Evolutionary conservation across 768 basidiomycete genomes (phyloP), one percentile per base, ranked within the genome.

Genomic region (Cystofilobasidium capitatum): DNA sequence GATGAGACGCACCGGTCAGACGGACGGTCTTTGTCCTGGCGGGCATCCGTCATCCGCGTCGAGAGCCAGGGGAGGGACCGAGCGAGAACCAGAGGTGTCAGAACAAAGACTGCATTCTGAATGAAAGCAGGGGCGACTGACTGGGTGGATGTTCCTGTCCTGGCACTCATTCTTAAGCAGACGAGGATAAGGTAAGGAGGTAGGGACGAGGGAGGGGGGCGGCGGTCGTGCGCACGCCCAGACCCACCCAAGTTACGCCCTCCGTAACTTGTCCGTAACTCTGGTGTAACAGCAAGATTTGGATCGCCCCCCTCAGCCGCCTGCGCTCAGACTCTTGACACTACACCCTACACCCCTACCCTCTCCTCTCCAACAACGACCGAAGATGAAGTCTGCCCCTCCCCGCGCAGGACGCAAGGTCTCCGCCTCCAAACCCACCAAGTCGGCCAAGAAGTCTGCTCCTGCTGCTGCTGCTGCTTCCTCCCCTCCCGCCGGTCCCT

Each of bases 11-110:
- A 66, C 70, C 64, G 17, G 70, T 70, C 40, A 70, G 33, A 7
- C 70, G 65, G 55, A 70, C 62, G 13, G 70, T 70, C 65, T 59
- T 66, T n/a, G 70, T 37, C 29, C 70, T 70, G 60, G 16, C n/a
- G 31, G 13, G 59, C 14, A 44, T 10, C n/a, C 26, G 39, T 31
- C 59, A 42, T 61, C 12, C n/a, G 36, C 26, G 36, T 16, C 9
- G 24, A 24, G 36, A 36, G 35, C 17, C 26, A 39, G 40, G 20
- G 7, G 12, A 13, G n/a, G 33, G 58, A 13, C 14, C 13, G 17
- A 20, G 2, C 58, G 24, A 33, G 39, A 59, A 33, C 7, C 22
- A 29, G 55, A 29, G 55, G 14, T 22, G 12, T 10, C 14, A 20
- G 33, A 13, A 33, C 3, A 35, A 36, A 36, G 39, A n/a, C n/a